Conservation (phyloP, 2,329 filamentous ascomycete genomes). For the Thyridium curvatum region DNA sequence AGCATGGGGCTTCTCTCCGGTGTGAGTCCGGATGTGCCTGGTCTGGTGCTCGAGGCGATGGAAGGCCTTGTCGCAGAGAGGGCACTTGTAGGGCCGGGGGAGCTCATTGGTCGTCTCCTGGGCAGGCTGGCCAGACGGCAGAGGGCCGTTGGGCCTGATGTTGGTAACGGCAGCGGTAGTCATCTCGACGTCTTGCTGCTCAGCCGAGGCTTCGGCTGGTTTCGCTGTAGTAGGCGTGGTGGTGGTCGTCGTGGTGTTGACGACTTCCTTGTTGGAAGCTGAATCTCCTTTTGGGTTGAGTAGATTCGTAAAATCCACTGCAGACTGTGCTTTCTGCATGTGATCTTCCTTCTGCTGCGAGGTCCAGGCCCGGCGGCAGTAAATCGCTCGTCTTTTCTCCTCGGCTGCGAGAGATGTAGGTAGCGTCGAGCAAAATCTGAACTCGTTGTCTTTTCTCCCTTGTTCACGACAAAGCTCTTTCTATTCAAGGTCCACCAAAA, state of each 20-base stretch:
- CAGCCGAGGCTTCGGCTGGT: conserved; percentile 18
- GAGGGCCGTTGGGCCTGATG: conserved; percentile 56
- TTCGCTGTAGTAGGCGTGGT: conserved; percentile 14
- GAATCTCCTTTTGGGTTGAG: conserved; percentile 53
- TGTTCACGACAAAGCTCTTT: no score
- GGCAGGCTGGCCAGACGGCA: conserved; percentile 55
- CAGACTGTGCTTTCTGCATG: conserved; percentile 70
- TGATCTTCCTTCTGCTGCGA: conserved; percentile 37
- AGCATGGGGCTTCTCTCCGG: conserved; percentile 82
- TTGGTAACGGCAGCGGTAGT: conserved; percentile 40
- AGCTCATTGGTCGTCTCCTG: conserved; percentile 58
- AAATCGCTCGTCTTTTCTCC: conserved; percentile 3
- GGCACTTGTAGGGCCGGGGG: conserved; percentile 96
- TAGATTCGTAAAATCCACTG: conserved; percentile 70
- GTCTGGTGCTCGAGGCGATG: conserved; percentile 94
- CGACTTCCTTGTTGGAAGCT: conserved; percentile 13
- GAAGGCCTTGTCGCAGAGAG: conserved; percentile 96
- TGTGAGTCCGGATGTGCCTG: conserved; percentile 78
- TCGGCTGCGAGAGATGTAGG: background rate
- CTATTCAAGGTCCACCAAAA: no score
- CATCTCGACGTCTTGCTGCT: conserved; percentile 37
- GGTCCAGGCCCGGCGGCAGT: conserved; percentile 4
- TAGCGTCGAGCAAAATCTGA: no score
- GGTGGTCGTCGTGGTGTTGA: conserved; percentile 7
- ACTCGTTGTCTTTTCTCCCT: no score